phyloP scores from a whole-genome alignment of 2,329 filamentous ascomycete genomes.

The Amesomyces nigricolor region DNA sequence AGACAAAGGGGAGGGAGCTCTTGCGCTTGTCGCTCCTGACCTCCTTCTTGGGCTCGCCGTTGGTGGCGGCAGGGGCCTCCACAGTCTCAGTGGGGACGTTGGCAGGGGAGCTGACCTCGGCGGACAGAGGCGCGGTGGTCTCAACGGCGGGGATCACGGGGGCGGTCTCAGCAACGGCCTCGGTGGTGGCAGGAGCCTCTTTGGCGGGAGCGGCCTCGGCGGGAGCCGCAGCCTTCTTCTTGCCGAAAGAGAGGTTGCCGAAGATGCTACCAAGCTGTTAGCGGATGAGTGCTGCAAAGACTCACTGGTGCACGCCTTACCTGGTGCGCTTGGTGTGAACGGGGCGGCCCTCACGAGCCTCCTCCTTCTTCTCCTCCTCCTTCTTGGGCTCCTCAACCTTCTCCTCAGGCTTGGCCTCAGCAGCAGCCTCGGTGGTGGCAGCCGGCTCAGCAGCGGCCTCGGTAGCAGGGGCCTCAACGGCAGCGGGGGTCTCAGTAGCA shows the following conservation, averaged over 20 bases:
- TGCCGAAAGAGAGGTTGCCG: constrained; percentile 50
- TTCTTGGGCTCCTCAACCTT: constrained; percentile 8
- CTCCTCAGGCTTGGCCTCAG: constrained; percentile 35
- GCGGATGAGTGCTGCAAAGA: neutral
- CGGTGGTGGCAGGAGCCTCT: constrained; percentile 35
- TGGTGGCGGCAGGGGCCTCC: constrained; percentile 40
- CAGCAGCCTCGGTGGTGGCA: constrained; percentile 28
- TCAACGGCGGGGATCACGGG: constrained; percentile 56
- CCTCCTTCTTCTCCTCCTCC: constrained; percentile 14
- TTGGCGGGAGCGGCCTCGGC: constrained; percentile 38
- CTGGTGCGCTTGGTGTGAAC: constrained; percentile 49
- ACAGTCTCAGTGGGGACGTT: constrained; percentile 43
- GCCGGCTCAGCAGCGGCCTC: constrained; percentile 33
- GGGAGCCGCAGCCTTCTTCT: constrained; percentile 50
- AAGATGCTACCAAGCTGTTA: constrained; percentile 42
- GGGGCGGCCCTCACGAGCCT: constrained; percentile 24
- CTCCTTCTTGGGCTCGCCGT: constrained; percentile 55
- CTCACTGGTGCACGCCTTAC: constrained; percentile 30
- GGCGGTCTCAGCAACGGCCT: constrained; percentile 45
- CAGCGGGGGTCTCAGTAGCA: constrained; percentile 28
- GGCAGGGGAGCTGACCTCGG: constrained; percentile 47
- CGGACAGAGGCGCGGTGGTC: constrained; percentile 49
- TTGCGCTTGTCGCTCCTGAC: constrained; percentile 73
- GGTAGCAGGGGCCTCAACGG: constrained; percentile 35
- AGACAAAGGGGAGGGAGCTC: constrained; percentile 69